A percentile compares a stretch with the other conserved stretches of the same genome.
These are phyloP conservation scores for Dendrocalamus latiflorus DNA, from an alignment of 202 grass and related monocot genomes.

Conservation along the genomic window DNA sequence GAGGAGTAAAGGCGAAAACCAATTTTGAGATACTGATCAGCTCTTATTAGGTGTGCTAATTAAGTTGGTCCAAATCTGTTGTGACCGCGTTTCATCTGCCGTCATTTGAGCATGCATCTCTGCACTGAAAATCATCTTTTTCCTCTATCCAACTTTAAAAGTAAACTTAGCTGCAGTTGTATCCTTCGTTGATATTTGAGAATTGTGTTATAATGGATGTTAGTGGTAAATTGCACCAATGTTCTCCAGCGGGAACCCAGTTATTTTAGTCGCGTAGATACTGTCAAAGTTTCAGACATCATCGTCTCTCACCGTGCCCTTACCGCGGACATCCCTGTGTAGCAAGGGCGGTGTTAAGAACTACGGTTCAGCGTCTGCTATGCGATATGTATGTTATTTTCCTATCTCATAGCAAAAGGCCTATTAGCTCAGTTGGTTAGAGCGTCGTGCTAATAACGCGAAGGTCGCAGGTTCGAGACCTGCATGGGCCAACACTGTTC, in stretches of 20 bases:
- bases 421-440: constrained; percentile 99
- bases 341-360: no score
- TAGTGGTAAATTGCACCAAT: background rate
- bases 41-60: background rate
- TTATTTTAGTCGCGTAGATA: background rate
- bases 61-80: background rate
- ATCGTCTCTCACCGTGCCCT: background rate
- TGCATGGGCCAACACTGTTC: constrained; percentile 52
- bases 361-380: no score
- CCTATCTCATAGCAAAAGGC: background rate
- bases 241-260: background rate
- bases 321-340: no score
- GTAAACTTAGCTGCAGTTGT: background rate
- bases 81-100: background rate
- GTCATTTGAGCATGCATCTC: background rate
- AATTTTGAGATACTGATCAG: background rate
- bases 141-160: background rate
- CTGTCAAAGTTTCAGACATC: background rate
- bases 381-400: accelerated
- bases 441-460: constrained; percentile 98
- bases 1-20: background rate
- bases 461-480: constrained; percentile 96
- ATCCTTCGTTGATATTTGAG: background rate
- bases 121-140: background rate
- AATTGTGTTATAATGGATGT: background rate